Conservation (phyloP, 805 yeast species). For the Saturnispora quitensis region DNA sequence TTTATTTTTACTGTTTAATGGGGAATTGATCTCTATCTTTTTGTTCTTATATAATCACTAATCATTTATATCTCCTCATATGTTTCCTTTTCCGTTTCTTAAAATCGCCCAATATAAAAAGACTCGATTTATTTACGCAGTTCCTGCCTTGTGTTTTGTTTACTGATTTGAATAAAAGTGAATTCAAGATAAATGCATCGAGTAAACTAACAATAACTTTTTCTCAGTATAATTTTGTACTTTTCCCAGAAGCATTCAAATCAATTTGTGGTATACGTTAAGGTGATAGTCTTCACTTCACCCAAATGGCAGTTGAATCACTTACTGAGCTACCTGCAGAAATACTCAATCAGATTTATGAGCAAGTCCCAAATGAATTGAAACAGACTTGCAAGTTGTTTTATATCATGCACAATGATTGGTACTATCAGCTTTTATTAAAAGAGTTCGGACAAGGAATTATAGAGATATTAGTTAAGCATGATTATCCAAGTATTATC, state of each 20-base stretch:
- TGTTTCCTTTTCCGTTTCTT: not conserved
- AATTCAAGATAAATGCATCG: not conserved
- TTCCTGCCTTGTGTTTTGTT: no score
- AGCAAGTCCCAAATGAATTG: conserved; percentile 24
- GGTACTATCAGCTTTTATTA: conserved; percentile 31
- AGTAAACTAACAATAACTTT: not conserved
- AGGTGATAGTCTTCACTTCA: not conserved
- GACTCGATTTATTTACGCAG: no score
- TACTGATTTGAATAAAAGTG: no score
- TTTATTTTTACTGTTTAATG: not conserved
- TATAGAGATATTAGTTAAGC: conserved; percentile 16
- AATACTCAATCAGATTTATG: conserved; percentile 19
- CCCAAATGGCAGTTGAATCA: conserved; percentile 1
- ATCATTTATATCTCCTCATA: not conserved
- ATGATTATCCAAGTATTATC: conserved; percentile 21
- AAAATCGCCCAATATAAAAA: no score
- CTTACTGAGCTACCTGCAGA: conserved; percentile 25
- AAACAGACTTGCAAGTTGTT: conserved; percentile 27
- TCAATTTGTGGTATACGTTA: not conserved
- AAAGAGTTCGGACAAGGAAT: conserved; percentile 24
- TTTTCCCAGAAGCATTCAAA: not conserved
- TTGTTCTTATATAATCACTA: not conserved
- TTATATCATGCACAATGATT: conserved; percentile 41
- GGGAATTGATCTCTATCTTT: not conserved
- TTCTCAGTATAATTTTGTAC: not conserved